A percentile compares a stretch with the other conserved stretches of the same genome.
phyloP scores from a whole-genome alignment of 179 eudicot genomes.

The Drosera spatulata region DNA sequence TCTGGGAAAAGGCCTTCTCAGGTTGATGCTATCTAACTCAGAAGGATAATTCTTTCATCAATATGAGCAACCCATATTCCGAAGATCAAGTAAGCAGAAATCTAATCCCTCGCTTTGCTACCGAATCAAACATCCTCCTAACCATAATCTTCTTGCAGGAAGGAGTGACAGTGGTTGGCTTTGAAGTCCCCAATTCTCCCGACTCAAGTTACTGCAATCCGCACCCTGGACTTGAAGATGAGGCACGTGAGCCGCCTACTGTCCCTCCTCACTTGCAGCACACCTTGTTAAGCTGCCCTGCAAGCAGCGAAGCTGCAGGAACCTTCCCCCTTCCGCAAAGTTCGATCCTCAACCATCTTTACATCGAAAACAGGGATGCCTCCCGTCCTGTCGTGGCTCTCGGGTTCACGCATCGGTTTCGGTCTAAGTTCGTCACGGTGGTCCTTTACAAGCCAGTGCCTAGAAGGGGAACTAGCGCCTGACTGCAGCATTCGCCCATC shows the following conservation, averaged over 20 bases:
- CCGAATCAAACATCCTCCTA: not conserved
- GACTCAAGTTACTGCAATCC: conserved; percentile 62
- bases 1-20: no score
- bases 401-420: conserved; percentile 82
- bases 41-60: conserved; percentile 9
- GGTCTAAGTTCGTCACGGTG: conserved; percentile 76
- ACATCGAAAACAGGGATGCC: conserved; percentile 77
- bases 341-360: conserved; percentile 75
- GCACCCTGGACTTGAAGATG: conserved; percentile 63
- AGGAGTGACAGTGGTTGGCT: conserved; percentile 59
- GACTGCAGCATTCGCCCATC: not conserved
- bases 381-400: conserved; percentile 83
- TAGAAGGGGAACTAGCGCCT: conserved; percentile 48
- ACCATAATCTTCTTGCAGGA: conserved; percentile 27
- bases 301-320: conserved; percentile 30
- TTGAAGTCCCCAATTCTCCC: conserved; percentile 77
- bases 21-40: conserved; percentile 2
- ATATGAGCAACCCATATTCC: conserved; percentile 36
- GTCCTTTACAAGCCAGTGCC: conserved; percentile 84
- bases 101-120: not conserved
- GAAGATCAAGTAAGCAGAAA: conserved; percentile 34
- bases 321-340: conserved; percentile 60
- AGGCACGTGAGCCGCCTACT: conserved; percentile 65
- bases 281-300: conserved; percentile 45
- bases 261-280: conserved; percentile 77